Evolutionary conservation across 371 early-diverging fungal genomes (phyloP), one percentile per base, ranked within the genome.

Genomic region (Rhizopus sp.): DNA sequence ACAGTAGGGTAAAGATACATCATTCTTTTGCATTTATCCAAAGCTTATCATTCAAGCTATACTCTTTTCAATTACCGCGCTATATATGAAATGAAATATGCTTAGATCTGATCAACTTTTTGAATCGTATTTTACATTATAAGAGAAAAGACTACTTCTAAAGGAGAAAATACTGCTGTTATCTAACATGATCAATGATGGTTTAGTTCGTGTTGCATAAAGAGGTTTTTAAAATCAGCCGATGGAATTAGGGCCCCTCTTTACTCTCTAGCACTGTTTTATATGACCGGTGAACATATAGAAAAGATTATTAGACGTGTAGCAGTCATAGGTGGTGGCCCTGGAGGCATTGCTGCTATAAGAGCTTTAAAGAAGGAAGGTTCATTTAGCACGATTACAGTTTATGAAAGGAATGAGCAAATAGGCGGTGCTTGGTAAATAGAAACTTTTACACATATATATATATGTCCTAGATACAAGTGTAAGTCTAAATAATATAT

Each of bases 371-470:
- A 45, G 4, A 62, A 76, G 12, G 72, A 77, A 57, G 69, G 62
- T 13, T n/a, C 44, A 6, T 80, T 71, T 51, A 71, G 69, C 0
- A 64, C 61, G 3, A 69, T 81, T 49, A 72, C 65, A 3, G 68
- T 81, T 5, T 79, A 69, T 46, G 82, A 82, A 46, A 59, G 76
- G 7, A 69, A 69, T 42, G 46, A 49, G 1, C 44, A 59, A 34
- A 62, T 68, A 16, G 82, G 82, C 6, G 82, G 82, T 4, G 73
- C 76, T 23, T 82, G 82, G 82, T 75, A 71, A 63, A 53, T 12
- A 40, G n/a, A 10, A 3, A 50, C 34, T 13, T 6, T 15, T 3
- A 41, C n/a, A n/a, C n/a, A n/a, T n/a, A n/a, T n/a, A n/a, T n/a
- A n/a, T n/a, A n/a, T n/a, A 23, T 23, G 23, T 23, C 23, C 17